phyloP scores from a whole-genome alignment of 2,329 filamentous ascomycete species.

The Pezicula radicicola region DNA sequence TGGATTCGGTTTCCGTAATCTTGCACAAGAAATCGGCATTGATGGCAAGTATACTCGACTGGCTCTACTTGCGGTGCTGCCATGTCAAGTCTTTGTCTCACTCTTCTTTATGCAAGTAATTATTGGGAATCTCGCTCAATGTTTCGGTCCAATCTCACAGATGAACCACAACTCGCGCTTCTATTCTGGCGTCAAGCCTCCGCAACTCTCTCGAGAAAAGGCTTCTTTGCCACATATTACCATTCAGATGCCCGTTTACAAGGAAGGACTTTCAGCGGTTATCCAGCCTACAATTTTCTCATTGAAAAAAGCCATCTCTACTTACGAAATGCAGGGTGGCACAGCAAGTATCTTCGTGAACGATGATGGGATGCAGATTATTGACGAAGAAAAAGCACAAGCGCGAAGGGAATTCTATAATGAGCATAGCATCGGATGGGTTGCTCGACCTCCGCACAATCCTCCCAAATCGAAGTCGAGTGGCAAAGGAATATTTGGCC shows the following conservation, averaged over 20 bases:
- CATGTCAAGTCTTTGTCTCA: conserved; percentile 54
- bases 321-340: conserved; percentile 60
- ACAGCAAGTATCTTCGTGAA: conserved; percentile 67
- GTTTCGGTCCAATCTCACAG: conserved; percentile 46
- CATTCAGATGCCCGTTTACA: conserved; percentile 48
- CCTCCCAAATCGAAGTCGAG: too few relatives aligned
- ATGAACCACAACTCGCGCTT: conserved; percentile 42
- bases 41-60: conserved; percentile 53
- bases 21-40: conserved; percentile 52
- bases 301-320: conserved; percentile 52
- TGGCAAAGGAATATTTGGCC: too few relatives aligned
- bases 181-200: conserved; percentile 30
- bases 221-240: conserved; percentile 43
- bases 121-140: conserved; percentile 46
- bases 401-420: conserved; percentile 53
- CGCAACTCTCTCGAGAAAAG: conserved; percentile 32
- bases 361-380: conserved; percentile 65
- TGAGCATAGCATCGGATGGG: conserved; percentile 56
- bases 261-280: conserved; percentile 44
- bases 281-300: conserved; percentile 54
- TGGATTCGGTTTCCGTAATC: conserved; percentile 52
- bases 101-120: conserved; percentile 47
- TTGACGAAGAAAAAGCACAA: conserved; percentile 45
- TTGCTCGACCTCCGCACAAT: conserved; percentile 46
- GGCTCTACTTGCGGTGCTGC: conserved; percentile 34